Base-by-base conservation (phyloP, 192 early-diverging fungal species). In the Gryganskiella cystojenkinii region DNA sequence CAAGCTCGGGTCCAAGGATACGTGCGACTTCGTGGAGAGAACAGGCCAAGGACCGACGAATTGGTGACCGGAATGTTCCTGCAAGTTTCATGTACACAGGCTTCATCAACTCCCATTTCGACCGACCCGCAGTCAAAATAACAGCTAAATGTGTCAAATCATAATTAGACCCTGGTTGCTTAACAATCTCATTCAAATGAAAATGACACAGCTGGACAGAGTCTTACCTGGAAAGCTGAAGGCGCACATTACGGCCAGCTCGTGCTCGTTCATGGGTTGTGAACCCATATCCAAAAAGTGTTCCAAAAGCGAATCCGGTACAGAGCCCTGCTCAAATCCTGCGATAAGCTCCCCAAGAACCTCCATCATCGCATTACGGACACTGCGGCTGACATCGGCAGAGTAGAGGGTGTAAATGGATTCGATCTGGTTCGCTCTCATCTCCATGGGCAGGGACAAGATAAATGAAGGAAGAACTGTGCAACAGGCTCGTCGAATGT, bases 1-100 rank as follows among this genome's bases (percentile, higher is more conserved):
- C 84, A 3, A 83, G 69, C 30, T 86, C 81, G 4, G 88, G 81
- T 20, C 88, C 88, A 24, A 89, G 81, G 27, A 89, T 84, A 17
- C 71, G 70, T 10, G 88, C 86, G 30, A 89, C 83, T 64, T 89
- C 88, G 52, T 89, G 88, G 19, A 89, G 62, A 14, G 88, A 89
- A 64, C 83, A 87, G 17, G 88, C 86, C 53, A 89, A 79, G 11
- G 88, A 83, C 20, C 84, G 80, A 14, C 88, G 72, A 42, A 89
- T 84, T 52, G 87, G 87, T 27, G 81, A 74, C 56, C 87, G 56
- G 56, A 81, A 88, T 30, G 60, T 62, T 43, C 64, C 63, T 13
- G 78, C 70, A 53, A 67, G 61, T 19, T 51, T 56, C 69, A 70
- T 64, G 20, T 70, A 72, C 4, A 82, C 56, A n/a, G 74, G 71